A percentile compares a stretch with the other conserved stretches of the same genome.
phyloP scores from a whole-genome alignment of 1,284 basidiomycete species.

The Trametes versicolor region DNA sequence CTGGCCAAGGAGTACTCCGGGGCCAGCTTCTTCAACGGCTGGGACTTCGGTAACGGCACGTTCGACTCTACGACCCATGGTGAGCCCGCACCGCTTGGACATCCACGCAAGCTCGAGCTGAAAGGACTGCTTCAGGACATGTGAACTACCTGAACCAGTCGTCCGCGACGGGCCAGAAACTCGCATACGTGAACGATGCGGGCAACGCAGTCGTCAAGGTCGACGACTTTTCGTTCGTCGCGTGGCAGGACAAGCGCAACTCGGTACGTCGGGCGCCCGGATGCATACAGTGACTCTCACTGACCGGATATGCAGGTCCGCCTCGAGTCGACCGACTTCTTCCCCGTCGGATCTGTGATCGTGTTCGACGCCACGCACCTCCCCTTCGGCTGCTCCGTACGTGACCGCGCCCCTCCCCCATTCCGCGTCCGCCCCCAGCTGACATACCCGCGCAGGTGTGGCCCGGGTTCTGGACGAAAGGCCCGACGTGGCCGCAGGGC shows the following conservation, averaged over 20 bases:
- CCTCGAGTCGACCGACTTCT: slow-evolving; percentile 57
- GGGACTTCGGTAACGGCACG: slow-evolving; percentile 59
- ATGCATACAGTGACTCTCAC: not conserved
- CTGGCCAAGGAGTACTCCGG: slow-evolving; percentile 50
- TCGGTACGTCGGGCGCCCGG: slow-evolving; percentile 50
- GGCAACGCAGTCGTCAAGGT: slow-evolving; percentile 67
- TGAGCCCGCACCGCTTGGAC: slow-evolving; percentile 9
- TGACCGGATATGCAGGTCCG: slow-evolving; percentile 49
- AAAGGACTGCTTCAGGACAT: slow-evolving; percentile 50
- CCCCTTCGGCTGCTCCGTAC: slow-evolving; percentile 63
- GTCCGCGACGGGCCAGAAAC: slow-evolving; percentile 51
- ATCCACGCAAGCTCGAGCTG: not conserved
- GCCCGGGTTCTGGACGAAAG: slow-evolving; percentile 65
- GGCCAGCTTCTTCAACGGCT: slow-evolving; percentile 57
- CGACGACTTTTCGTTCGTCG: slow-evolving; percentile 62
- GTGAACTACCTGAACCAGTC: slow-evolving; percentile 56
- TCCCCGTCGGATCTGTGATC: slow-evolving; percentile 66
- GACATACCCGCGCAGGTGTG: slow-evolving; percentile 44
- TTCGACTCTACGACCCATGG: slow-evolving; percentile 59
- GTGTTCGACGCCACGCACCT: slow-evolving; percentile 68
- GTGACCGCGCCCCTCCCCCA: not conserved
- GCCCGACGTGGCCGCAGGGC: slow-evolving; percentile 59
- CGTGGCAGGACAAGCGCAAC: slow-evolving; percentile 62
- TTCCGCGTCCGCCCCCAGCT: not conserved
- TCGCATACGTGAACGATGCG: slow-evolving; percentile 62